A percentile compares a stretch with the other conserved stretches of the same genome.
phyloP scores from a whole-genome alignment of 495 filamentous ascomycete species.

The Talaromyces thailandensis region DNA sequence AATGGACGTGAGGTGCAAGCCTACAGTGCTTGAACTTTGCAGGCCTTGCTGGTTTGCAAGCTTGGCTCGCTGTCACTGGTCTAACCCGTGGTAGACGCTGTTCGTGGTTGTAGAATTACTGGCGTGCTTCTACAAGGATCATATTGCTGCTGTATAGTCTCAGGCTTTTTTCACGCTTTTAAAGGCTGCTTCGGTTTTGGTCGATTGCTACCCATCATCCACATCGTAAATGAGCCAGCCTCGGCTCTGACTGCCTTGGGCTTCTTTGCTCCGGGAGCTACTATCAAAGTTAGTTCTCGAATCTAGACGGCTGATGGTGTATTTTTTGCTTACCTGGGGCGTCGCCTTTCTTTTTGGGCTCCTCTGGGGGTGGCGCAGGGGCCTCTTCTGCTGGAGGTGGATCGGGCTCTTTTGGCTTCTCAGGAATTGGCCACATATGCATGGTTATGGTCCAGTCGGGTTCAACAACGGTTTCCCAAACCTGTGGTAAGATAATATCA shows the following conservation, averaged over 20 bases:
- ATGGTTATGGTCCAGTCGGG: constrained; percentile 87
- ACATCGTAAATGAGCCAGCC: constrained; percentile 28
- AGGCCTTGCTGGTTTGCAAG: not conserved
- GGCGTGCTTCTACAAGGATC: constrained; percentile 14
- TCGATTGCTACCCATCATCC: constrained; percentile 30
- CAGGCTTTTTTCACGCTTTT: constrained; percentile 31
- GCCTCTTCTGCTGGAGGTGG: constrained; percentile 22
- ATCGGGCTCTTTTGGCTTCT: constrained; percentile 39
- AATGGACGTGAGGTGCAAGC: not conserved
- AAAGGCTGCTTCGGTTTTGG: constrained; percentile 21
- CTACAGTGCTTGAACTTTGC: not conserved
- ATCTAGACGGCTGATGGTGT: not conserved
- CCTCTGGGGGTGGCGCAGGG: constrained; percentile 14
- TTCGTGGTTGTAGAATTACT: constrained; percentile 7
- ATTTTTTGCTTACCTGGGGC: constrained; percentile 17
- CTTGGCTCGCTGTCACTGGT: not conserved
- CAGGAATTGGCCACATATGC: constrained; percentile 94
- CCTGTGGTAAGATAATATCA: constrained; percentile 78
- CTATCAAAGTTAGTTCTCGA: constrained; percentile 2
- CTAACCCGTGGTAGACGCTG: not conserved
- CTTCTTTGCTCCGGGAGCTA: constrained; percentile 21
- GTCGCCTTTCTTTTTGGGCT: constrained; percentile 27
- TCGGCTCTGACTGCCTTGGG: constrained; percentile 15
- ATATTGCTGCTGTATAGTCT: constrained; percentile 15
- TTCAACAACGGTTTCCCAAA: constrained; percentile 80